Evolutionary conservation across 805 yeast species (phyloP).

Genomic region (Candida incommunis): DNA sequence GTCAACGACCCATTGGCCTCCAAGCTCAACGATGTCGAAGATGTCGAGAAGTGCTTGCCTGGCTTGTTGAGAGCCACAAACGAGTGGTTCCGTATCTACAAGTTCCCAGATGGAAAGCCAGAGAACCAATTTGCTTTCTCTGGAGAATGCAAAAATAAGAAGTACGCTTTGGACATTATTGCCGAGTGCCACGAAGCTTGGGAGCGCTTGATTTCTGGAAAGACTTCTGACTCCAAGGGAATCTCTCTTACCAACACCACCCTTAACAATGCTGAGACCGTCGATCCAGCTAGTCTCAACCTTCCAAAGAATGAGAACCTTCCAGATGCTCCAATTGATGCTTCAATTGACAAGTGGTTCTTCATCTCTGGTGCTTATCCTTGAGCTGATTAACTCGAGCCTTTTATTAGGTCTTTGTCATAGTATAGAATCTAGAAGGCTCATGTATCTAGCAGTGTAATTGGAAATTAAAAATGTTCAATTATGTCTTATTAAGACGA

Average conservation of each 20-base stretch:
- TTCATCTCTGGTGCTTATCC: slow-evolving; percentile 47
- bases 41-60: slow-evolving; percentile 80
- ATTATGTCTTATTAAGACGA: no score
- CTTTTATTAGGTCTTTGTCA: no score
- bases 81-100: slow-evolving; percentile 98
- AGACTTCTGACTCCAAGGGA: slow-evolving; percentile 43
- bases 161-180: slow-evolving; percentile 74
- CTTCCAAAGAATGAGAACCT: slow-evolving; percentile 59
- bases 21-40: slow-evolving; percentile 79
- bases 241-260: slow-evolving; percentile 69
- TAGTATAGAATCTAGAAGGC: no score
- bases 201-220: slow-evolving; percentile 58
- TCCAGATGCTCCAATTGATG: slow-evolving; percentile 90
- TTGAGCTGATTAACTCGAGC: slow-evolving; percentile 8
- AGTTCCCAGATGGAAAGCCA: slow-evolving; percentile 96
- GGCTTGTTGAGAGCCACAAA: slow-evolving; percentile 87
- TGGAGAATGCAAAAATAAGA: slow-evolving; percentile 79
- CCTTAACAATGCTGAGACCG: slow-evolving; percentile 28
- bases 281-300: slow-evolving; percentile 21
- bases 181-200: slow-evolving; percentile 77
- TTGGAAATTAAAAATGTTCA: no score
- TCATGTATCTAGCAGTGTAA: no score
- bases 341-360: slow-evolving; percentile 97
- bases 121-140: slow-evolving; percentile 93
- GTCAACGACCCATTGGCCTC: slow-evolving; percentile 79